These are phyloP conservation scores for Sarcomyxa edulis DNA, from an alignment of 768 basidiomycete species.

Conservation along the genomic window DNA sequence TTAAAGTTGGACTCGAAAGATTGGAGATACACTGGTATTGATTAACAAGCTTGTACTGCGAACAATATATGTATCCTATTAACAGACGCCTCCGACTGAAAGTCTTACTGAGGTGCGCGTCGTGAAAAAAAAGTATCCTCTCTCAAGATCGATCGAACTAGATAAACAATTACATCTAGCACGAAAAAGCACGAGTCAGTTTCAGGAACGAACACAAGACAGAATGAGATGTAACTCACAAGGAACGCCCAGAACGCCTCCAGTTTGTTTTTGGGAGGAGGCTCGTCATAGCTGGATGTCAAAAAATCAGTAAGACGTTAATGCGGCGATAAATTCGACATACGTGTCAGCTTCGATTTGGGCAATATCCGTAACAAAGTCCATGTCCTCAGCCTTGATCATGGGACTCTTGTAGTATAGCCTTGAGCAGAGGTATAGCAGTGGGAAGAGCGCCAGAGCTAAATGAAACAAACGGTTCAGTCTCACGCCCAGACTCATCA, in stretches of 20 bases:
- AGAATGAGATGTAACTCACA: slow-evolving; percentile 43
- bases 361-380: slow-evolving; percentile 68
- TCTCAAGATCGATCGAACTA: too few relatives aligned
- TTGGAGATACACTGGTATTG: too few relatives aligned
- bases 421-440: slow-evolving; percentile 62
- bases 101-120: too few relatives aligned
- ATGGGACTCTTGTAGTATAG: slow-evolving; percentile 43
- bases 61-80: too few relatives aligned
- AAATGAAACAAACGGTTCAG: too few relatives aligned
- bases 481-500: too few relatives aligned
- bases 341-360: slow-evolving; percentile 65
- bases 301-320: slow-evolving; percentile 2
- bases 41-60: too few relatives aligned
- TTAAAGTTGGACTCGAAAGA: too few relatives aligned
- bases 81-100: too few relatives aligned
- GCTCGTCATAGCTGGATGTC: slow-evolving; percentile 57
- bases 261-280: slow-evolving; percentile 57
- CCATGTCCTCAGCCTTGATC: slow-evolving; percentile 66
- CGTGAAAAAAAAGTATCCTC: too few relatives aligned
- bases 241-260: slow-evolving; percentile 80
- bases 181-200: slow-evolving; percentile 8
- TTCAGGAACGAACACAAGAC: slow-evolving; percentile 11
- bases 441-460: slow-evolving; percentile 64
- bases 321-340: slow-evolving; percentile 13
- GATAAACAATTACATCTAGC: too few relatives aligned